Conservation (phyloP, 805 yeast species). For the Pichia membranifaciens region DNA sequence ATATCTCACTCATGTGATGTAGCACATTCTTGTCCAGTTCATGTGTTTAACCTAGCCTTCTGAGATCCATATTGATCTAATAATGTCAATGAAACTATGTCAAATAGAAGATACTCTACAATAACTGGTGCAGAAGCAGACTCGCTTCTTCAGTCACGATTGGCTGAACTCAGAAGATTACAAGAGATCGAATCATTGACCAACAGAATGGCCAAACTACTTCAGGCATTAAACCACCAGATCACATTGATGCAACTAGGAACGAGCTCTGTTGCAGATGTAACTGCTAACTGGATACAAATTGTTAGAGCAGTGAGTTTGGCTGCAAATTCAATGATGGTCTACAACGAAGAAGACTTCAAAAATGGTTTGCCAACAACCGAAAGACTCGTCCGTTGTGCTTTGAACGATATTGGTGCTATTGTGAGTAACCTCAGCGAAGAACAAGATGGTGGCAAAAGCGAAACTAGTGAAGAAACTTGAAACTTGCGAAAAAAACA, state of each 20-base stretch:
- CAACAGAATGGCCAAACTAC: constrained; percentile 37
- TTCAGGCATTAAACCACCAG: constrained; percentile 44
- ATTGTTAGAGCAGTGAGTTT: constrained; percentile 55
- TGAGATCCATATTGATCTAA: background rate
- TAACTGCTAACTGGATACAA: constrained; percentile 61
- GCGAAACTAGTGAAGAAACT: no score
- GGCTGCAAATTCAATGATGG: constrained; percentile 48
- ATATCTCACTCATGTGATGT: no score
- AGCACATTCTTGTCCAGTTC: no score
- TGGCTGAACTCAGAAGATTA: constrained; percentile 45
- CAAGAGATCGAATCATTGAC: constrained; percentile 45
- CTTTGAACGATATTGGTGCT: constrained; percentile 37
- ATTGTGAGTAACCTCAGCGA: constrained; percentile 18
- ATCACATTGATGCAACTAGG: constrained; percentile 49
- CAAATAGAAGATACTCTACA: constrained; percentile 12
- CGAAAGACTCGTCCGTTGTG: constrained; percentile 58
- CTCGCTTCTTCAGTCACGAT: constrained; percentile 21
- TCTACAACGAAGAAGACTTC: constrained; percentile 38
- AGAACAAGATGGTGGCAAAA: background rate
- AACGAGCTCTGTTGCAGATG: constrained; percentile 51
- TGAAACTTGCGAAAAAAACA: no score
- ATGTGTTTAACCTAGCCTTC: no score
- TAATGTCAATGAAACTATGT: constrained; percentile 5
- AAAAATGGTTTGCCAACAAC: constrained; percentile 47
- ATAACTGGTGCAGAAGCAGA: constrained; percentile 18